These are phyloP conservation scores for Corchorus olitorius DNA, from an alignment of 345 rosid species.

Conservation along the genomic window DNA sequence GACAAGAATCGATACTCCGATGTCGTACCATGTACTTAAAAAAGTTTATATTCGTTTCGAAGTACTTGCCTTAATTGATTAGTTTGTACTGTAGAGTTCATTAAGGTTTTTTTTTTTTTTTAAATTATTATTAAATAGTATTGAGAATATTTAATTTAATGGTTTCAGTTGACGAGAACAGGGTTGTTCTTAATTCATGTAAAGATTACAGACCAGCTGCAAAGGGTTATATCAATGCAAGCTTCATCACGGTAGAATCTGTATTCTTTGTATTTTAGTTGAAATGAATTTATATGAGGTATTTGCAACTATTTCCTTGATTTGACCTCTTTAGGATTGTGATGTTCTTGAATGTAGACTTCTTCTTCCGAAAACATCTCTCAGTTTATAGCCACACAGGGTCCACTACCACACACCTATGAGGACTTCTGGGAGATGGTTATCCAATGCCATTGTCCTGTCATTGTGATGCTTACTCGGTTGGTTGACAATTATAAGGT, in stretches of 20 bases:
- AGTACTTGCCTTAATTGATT: constrained; percentile 4
- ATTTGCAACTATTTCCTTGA: background rate
- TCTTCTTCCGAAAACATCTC: constrained; percentile 62
- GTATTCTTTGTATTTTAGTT: background rate
- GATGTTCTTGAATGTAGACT: constrained; percentile 46
- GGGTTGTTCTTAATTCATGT: constrained; percentile 69
- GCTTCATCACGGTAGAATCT: constrained; percentile 62
- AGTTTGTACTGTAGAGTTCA: background rate
- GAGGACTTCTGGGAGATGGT: constrained; percentile 99
- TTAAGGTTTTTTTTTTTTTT: background rate
- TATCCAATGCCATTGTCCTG: constrained; percentile 72
- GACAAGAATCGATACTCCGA: constrained; percentile 76
- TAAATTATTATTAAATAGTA: background rate
- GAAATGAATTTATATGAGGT: background rate
- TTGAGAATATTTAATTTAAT: constrained; percentile 1
- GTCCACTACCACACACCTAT: constrained; percentile 69
- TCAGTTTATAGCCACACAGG: constrained; percentile 89
- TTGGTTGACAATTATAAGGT: constrained; percentile 74
- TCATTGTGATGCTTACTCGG: constrained; percentile 85
- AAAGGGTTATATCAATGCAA: constrained; percentile 82
- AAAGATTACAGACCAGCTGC: constrained; percentile 68
- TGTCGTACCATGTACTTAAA: constrained; percentile 67
- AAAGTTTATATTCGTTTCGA: constrained; percentile 8
- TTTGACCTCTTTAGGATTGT: background rate
- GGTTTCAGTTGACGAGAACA: constrained; percentile 65